These are phyloP conservation scores for Trichophaea hybrida DNA, from an alignment of 2,329 filamentous ascomycete species.

Conservation along the genomic window DNA sequence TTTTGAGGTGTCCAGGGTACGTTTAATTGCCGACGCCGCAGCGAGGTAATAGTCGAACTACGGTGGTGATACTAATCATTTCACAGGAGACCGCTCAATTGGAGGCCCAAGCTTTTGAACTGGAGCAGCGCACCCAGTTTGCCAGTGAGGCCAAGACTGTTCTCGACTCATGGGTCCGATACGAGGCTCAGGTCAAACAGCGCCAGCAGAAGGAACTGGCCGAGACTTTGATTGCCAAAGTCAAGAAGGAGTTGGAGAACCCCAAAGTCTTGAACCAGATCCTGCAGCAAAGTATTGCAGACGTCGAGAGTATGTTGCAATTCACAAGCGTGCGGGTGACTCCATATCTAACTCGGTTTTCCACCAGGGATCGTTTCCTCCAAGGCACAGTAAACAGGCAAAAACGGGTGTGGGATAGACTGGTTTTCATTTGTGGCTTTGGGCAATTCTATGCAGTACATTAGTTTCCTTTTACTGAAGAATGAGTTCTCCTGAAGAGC, in stretches of 20 bases:
- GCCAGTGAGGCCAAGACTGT: conserved; percentile 87
- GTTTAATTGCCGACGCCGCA: conserved; percentile 18
- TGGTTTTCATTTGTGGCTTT: conserved; percentile 1
- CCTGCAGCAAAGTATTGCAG: conserved; percentile 85
- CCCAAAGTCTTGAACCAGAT: conserved; percentile 96
- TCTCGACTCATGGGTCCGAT: conserved; percentile 96
- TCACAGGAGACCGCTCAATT: conserved; percentile 84
- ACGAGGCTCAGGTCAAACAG: conserved; percentile 97
- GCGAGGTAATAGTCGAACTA: background rate
- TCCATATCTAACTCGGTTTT: no score
- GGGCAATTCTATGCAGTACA: conserved; percentile 3
- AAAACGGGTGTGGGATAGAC: conserved; percentile 2
- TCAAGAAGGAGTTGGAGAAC: conserved; percentile 96
- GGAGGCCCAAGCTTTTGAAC: conserved; percentile 89
- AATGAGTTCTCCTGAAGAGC: no score
- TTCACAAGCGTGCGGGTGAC: background rate
- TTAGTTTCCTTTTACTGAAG: background rate
- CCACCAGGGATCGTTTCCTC: conserved; percentile 10
- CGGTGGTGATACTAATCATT: background rate
- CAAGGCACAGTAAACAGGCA: conserved; percentile 6
- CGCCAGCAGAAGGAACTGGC: conserved; percentile 95
- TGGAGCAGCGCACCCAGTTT: conserved; percentile 89
- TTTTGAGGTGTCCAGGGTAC: conserved; percentile 95
- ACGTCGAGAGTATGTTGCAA: conserved; percentile 74
- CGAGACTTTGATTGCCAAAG: conserved; percentile 86